These are phyloP conservation scores for Tothia fuscella DNA, from an alignment of 2,329 filamentous ascomycete genomes.

Conservation along the genomic window DNA sequence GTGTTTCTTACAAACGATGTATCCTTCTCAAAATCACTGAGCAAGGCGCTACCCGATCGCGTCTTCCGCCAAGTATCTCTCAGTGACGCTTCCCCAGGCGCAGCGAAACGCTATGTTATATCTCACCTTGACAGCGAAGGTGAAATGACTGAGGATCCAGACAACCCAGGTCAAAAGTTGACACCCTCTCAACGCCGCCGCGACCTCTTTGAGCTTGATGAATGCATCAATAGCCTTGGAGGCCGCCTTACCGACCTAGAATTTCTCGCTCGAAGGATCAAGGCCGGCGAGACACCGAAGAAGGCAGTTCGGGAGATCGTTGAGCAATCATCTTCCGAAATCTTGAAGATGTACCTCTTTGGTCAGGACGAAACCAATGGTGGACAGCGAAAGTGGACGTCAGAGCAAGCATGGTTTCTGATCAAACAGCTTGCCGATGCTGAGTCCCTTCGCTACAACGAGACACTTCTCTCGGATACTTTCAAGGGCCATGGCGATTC, in stretches of 20 bases:
- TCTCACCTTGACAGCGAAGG: conserved; percentile 53
- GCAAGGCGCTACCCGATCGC: conserved; percentile 78
- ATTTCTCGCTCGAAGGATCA: conserved; percentile 80
- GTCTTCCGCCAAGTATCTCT: conserved; percentile 80
- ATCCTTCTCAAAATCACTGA: conserved; percentile 75
- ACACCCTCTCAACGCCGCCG: conserved; percentile 35
- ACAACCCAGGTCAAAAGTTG: conserved; percentile 26
- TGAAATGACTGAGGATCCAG: conserved; percentile 27
- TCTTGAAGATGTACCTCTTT: conserved; percentile 84
- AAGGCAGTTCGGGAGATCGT: conserved; percentile 81
- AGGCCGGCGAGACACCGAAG: conserved; percentile 70
- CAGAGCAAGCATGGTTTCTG: conserved; percentile 81
- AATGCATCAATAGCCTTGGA: conserved; percentile 69
- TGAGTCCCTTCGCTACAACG: conserved; percentile 62
- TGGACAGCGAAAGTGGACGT: conserved; percentile 55
- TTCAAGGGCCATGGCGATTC: conserved; percentile 61
- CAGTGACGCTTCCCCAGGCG: conserved; percentile 70
- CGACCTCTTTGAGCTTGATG: conserved; percentile 62
- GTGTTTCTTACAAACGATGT: conserved; percentile 87
- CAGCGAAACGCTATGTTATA: conserved; percentile 84
- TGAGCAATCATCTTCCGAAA: conserved; percentile 76
- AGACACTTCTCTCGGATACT: conserved; percentile 63
- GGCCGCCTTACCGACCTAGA: conserved; percentile 93
- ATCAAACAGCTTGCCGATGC: conserved; percentile 58
- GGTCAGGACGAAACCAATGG: conserved; percentile 38